Conservation (phyloP, 306 rosid genomes). For the Lathyrus oleraceus region DNA sequence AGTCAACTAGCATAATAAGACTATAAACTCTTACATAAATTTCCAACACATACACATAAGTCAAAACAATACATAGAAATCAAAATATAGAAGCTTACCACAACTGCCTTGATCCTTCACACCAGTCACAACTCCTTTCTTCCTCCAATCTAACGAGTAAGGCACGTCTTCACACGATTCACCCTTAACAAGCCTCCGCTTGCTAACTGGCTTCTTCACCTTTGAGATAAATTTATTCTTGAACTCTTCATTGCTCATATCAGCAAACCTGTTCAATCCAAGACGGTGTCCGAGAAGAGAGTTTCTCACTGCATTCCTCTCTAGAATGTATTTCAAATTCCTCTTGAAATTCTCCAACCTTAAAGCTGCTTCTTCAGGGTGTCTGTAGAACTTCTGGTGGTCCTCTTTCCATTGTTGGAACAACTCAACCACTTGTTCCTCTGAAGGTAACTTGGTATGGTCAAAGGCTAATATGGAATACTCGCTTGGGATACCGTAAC, state of each 20-base stretch:
- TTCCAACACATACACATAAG: no score
- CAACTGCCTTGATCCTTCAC: constrained; percentile 67
- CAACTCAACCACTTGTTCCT: constrained; percentile 57
- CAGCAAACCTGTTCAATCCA: constrained; percentile 76
- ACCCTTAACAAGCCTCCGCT: constrained; percentile 32
- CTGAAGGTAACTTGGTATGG: constrained; percentile 47
- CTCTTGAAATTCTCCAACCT: constrained; percentile 71
- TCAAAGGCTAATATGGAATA: constrained; percentile 49
- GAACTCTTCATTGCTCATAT: constrained; percentile 78
- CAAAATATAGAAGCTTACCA: constrained; percentile 46
- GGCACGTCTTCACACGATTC: constrained; percentile 58
- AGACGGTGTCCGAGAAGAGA: constrained; percentile 40
- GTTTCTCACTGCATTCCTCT: constrained; percentile 48
- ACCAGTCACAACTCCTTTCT: constrained; percentile 61
- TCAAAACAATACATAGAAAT: background rate
- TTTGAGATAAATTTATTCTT: constrained; percentile 47
- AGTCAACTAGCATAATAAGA: no score
- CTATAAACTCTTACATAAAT: no score
- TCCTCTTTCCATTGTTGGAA: constrained; percentile 63
- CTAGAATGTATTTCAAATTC: constrained; percentile 57
- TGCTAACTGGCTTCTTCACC: constrained; percentile 52
- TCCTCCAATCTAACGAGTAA: constrained; percentile 77
- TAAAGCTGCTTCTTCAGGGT: constrained; percentile 50
- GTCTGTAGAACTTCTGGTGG: constrained; percentile 49
- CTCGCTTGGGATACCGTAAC: constrained; percentile 47